These are phyloP conservation scores for Pseudogymnoascus sp. DNA, from an alignment of 2,329 filamentous ascomycete species.

Conservation along the genomic window DNA sequence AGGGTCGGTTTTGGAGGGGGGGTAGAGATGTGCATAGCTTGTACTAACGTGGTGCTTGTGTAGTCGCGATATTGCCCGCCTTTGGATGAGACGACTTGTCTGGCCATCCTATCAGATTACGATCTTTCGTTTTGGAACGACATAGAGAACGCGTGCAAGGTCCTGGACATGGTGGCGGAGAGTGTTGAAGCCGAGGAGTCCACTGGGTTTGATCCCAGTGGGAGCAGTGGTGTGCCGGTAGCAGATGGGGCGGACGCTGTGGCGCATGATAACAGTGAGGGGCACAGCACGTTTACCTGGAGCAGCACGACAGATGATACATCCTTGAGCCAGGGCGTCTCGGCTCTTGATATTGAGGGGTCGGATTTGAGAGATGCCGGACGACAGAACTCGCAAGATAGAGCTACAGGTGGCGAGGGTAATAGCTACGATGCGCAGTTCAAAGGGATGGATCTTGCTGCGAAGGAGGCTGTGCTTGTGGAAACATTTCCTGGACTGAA, in stretches of 20 bases:
- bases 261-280: neutral
- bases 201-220: conserved; percentile 71
- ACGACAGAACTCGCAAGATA: conserved; percentile 53
- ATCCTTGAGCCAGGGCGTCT: conserved; percentile 22
- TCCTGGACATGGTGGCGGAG: conserved; percentile 59
- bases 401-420: neutral
- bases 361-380: conserved; percentile 29
- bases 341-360: conserved; percentile 22
- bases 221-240: conserved; percentile 42
- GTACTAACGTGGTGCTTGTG: neutral
- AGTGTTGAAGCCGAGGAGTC: conserved; percentile 61
- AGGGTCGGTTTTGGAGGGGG: neutral
- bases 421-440: neutral
- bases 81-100: conserved; percentile 70
- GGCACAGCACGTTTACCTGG: conserved; percentile 20
- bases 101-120: conserved; percentile 69
- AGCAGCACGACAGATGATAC: conserved; percentile 26
- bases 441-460: conserved; percentile 44
- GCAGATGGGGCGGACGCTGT: neutral
- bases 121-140: conserved; percentile 49
- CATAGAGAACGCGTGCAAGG: conserved; percentile 46
- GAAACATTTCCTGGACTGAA: conserved; percentile 68
- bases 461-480: conserved; percentile 56
- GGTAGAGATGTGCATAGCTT: neutral
- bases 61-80: conserved; percentile 67